Conservation (phyloP, 768 basidiomycete genomes). For the Naematelia aurantialba region DNA sequence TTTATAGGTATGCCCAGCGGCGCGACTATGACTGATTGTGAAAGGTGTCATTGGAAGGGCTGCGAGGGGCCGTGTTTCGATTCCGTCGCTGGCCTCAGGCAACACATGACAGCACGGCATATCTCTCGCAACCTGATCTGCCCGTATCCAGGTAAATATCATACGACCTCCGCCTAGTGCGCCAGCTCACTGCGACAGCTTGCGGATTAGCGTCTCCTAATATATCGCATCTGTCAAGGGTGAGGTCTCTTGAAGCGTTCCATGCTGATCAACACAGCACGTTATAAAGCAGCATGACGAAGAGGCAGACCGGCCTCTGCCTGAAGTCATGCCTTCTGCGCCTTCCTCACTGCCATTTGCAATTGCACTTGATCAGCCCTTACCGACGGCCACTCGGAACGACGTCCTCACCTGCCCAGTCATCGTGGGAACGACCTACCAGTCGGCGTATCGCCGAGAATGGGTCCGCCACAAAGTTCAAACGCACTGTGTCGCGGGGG, state of each 20-base stretch:
- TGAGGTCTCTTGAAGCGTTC: no score
- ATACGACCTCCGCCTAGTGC: neutral
- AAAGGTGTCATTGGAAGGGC: conserved; percentile 26
- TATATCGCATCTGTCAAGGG: conserved; percentile 25
- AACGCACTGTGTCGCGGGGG: conserved; percentile 26
- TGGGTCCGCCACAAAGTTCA: conserved; percentile 17
- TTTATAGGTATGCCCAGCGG: conserved; percentile 6
- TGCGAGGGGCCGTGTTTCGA: conserved; percentile 31
- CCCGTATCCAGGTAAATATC: conserved; percentile 24
- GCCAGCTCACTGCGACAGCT: conserved; percentile 8
- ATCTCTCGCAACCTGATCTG: conserved; percentile 23
- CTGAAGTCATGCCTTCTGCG: conserved; percentile 11
- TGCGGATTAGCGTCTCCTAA: conserved; percentile 22
- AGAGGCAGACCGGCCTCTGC: conserved; percentile 11
- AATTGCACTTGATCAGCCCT: neutral
- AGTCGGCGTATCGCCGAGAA: conserved; percentile 12
- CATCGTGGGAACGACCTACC: conserved; percentile 19
- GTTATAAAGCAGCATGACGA: conserved; percentile 28
- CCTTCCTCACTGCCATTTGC: conserved; percentile 7
- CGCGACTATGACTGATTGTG: neutral
- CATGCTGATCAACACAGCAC: no score
- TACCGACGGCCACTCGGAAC: conserved; percentile 18
- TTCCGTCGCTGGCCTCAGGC: conserved; percentile 11
- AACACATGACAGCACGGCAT: conserved; percentile 32
- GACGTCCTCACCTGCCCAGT: conserved; percentile 25